Evolutionary conservation across 1,284 basidiomycete genomes (phyloP), one percentile per base, ranked within the genome.

Genomic region (Boletus calvinii): DNA sequence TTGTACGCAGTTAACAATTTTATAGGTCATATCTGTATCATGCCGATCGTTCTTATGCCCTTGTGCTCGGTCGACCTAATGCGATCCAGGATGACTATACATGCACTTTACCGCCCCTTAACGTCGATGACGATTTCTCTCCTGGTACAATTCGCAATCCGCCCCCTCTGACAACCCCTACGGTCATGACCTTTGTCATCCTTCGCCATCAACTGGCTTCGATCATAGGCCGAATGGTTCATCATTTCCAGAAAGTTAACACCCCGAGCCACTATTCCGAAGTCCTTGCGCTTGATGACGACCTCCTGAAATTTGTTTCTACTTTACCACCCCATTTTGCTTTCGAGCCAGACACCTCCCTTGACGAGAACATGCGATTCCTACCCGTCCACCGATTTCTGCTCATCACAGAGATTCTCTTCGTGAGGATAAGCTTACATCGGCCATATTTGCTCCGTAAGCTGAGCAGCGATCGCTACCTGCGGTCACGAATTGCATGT

Each of bases 241-340:
- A 96, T 64, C 92, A 96, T 70, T 98, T 95, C 72, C 95, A 98
- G 69, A 90, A 93, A 72, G 85, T 96, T 18, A 81, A 87, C 50
- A 83, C 85, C 47, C 81, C 80, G 46, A 88, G 87, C 46, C 89
- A 92, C 62, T 97, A 97, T 67, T 81, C 85, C 12, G 93, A 97
- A 63, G 92, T 95, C 35, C 71, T 91, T 38, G 74, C 78, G 1
- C 77, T 98, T 44, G 94, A 98, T 64, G 89, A 92, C 37, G 92
- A 97, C 58, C 73, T 98, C 15, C 76, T 92, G 52, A 82, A 80
- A 60, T 95, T 94, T 66, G 83, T 90, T 54, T 76, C 80, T 42
- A 74, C 75, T 50, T 76, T 96, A 18, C 94, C 94, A 7, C 85
- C 88, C 18, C 85, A 90, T 64, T 92, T 83, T 64, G 72, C 84